Conservation (phyloP, 192 early-diverging fungal genomes). For the Coemansia aciculifera region DNA sequence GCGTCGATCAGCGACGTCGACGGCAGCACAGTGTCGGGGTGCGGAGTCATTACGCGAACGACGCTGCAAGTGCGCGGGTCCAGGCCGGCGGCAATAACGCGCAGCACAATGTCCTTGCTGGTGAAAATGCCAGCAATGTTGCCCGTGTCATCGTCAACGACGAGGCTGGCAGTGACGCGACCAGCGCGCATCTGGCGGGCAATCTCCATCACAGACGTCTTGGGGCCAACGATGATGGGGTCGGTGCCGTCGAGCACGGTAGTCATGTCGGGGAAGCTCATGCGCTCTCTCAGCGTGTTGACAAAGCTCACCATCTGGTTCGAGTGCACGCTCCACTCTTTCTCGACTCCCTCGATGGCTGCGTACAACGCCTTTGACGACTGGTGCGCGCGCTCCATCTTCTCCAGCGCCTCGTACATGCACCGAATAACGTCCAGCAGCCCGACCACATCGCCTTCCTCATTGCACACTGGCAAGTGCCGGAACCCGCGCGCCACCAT, state of each 20-base stretch:
- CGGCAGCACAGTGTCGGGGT: slow-evolving; percentile 76
- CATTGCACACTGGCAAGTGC: slow-evolving; percentile 83
- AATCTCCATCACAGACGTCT: slow-evolving; percentile 69
- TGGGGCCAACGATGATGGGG: slow-evolving; percentile 64
- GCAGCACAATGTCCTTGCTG: slow-evolving; percentile 84
- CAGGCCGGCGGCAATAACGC: slow-evolving; percentile 84
- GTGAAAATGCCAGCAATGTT: slow-evolving; percentile 90
- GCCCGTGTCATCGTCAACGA: slow-evolving; percentile 64
- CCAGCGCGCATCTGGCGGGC: slow-evolving; percentile 72
- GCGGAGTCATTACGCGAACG: slow-evolving; percentile 95
- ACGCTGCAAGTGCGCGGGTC: slow-evolving; percentile 89
- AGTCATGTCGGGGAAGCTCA: slow-evolving; percentile 88
- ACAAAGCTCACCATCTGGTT: slow-evolving; percentile 71
- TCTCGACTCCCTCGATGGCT: slow-evolving; percentile 77
- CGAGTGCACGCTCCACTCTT: slow-evolving; percentile 74
- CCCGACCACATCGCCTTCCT: slow-evolving; percentile 83
- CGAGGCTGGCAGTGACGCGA: slow-evolving; percentile 74
- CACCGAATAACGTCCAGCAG: slow-evolving; percentile 84
- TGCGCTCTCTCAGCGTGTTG: slow-evolving; percentile 74
- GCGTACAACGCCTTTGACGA: slow-evolving; percentile 80
- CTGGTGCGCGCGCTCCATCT: slow-evolving; percentile 82
- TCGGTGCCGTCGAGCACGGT: slow-evolving; percentile 72
- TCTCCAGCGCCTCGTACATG: slow-evolving; percentile 81
- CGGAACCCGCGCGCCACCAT: slow-evolving; percentile 84
- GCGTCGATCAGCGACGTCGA: slow-evolving; percentile 78